Percentiles rank a stretch among this genome's conserved stretches.
phyloP scores from a whole-genome alignment of 331 rosid genomes.

The Saraca asoca region DNA sequence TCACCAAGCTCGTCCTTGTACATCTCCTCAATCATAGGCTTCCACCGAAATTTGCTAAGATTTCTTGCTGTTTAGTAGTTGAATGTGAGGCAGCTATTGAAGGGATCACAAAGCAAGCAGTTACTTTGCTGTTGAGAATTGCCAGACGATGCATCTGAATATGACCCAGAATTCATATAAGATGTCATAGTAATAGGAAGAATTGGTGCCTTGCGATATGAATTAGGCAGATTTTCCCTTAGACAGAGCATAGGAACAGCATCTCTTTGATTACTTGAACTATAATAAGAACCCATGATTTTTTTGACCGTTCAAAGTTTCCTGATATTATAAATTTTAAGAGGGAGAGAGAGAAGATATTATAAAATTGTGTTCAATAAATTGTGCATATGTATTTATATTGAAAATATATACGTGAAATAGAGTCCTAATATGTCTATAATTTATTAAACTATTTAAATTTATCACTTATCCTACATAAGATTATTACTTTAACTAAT shows the following conservation, averaged over 20 bases:
- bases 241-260: not conserved
- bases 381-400: too few species aligned
- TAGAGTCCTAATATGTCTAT: too few species aligned
- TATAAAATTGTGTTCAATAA: too few species aligned
- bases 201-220: slow-evolving; percentile 56
- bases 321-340: not conserved
- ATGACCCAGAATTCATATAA: slow-evolving; percentile 56
- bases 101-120: slow-evolving; percentile 46
- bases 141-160: slow-evolving; percentile 43
- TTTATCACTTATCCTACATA: too few species aligned
- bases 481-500: too few species aligned
- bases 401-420: too few species aligned
- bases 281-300: slow-evolving; percentile 57
- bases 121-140: slow-evolving; percentile 58
- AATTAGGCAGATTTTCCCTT: slow-evolving; percentile 32
- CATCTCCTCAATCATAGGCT: slow-evolving; percentile 92
- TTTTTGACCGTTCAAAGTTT: slow-evolving; percentile 33
- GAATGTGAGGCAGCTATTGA: slow-evolving; percentile 52
- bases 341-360: too few species aligned
- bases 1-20: slow-evolving; percentile 76
- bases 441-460: too few species aligned
- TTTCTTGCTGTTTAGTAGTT: slow-evolving; percentile 51
- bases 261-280: slow-evolving; percentile 25
- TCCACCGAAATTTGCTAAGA: slow-evolving; percentile 57
- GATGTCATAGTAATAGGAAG: slow-evolving; percentile 59